Conservation (phyloP, 352 stramenopile genomes). For the Elongisporangium prolatum region DNA sequence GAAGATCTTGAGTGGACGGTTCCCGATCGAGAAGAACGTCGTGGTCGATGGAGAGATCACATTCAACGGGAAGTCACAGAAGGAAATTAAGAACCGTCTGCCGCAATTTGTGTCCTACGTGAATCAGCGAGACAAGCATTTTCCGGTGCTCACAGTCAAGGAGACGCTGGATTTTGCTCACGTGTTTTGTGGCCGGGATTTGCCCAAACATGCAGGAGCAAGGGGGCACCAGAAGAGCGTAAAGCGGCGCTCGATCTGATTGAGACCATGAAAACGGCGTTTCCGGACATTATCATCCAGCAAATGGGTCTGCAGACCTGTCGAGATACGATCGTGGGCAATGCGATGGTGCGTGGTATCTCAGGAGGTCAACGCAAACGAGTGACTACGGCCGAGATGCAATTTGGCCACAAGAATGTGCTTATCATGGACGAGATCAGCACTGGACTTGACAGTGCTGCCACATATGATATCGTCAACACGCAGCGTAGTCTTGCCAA, state of each 20-base stretch:
- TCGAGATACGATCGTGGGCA: conserved; percentile 41
- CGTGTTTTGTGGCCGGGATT: conserved; percentile 5
- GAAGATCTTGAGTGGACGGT: conserved; percentile 18
- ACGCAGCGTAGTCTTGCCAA: conserved; percentile 29
- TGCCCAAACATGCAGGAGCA: conserved; percentile 21
- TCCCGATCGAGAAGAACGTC: conserved; percentile 10
- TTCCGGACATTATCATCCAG: conserved; percentile 38
- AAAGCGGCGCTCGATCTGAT: conserved; percentile 6
- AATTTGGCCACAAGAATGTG: conserved; percentile 39
- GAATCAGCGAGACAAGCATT: conserved; percentile 11
- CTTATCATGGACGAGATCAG: conserved; percentile 85
- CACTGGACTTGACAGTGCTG: conserved; percentile 85
- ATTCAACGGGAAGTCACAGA: conserved; percentile 8
- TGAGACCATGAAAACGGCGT: conserved; percentile 19
- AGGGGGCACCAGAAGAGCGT: conserved; percentile 20
- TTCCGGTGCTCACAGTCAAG: conserved; percentile 13
- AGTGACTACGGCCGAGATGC: conserved; percentile 45
- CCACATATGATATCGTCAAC: conserved; percentile 83
- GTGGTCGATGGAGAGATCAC: conserved; percentile 6
- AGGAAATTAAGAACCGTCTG: conserved; percentile 3
- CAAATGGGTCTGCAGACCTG: conserved; percentile 36
- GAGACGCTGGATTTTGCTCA: conserved; percentile 14
- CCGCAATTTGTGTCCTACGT: conserved; percentile 11
- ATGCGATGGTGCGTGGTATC: conserved; percentile 42
- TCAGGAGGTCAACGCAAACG: conserved; percentile 60